Percentiles rank a stretch among this genome's conserved stretches.
Evolutionary conservation across 768 basidiomycete species (phyloP).

Genomic region (Boletus pseudo-olivaceus): DNA sequence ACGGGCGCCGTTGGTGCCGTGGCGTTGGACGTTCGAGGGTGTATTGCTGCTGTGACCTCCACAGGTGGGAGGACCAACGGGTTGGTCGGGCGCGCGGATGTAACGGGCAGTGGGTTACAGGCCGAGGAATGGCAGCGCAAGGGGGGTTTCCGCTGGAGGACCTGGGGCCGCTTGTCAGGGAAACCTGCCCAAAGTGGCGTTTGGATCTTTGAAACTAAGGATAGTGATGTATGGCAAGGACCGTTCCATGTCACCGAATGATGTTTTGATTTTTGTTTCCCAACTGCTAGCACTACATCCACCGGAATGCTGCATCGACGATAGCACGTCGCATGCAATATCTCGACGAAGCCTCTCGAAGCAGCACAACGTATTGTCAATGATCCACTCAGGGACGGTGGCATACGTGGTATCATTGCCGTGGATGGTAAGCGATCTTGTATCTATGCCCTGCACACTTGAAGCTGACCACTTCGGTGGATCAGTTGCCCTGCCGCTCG

Average conservation of each 20-base stretch:
- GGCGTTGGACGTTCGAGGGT: conserved; percentile 70
- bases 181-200: conserved; percentile 42
- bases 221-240: conserved; percentile 64
- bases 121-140: conserved; percentile 67
- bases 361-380: conserved; percentile 57
- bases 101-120: conserved; percentile 79
- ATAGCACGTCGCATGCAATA: conserved; percentile 66
- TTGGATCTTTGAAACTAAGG: conserved; percentile 80
- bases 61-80: conserved; percentile 85
- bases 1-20: conserved; percentile 85
- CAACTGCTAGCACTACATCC: conserved; percentile 65
- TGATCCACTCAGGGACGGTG: conserved; percentile 55
- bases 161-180: conserved; percentile 41
- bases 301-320: conserved; percentile 60
- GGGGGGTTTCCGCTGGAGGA: conserved; percentile 23
- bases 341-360: conserved; percentile 49
- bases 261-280: neutral
- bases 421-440: conserved; percentile 51
- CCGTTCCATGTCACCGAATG: neutral
- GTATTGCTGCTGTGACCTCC: conserved; percentile 69
- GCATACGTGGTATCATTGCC: conserved; percentile 72
- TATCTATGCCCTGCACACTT: conserved; percentile 6
- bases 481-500: conserved; percentile 68
- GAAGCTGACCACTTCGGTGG: neutral
- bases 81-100: conserved; percentile 72